Base-by-base conservation (phyloP, 768 basidiomycete genomes). In the Amanita pseudoporphyria region DNA sequence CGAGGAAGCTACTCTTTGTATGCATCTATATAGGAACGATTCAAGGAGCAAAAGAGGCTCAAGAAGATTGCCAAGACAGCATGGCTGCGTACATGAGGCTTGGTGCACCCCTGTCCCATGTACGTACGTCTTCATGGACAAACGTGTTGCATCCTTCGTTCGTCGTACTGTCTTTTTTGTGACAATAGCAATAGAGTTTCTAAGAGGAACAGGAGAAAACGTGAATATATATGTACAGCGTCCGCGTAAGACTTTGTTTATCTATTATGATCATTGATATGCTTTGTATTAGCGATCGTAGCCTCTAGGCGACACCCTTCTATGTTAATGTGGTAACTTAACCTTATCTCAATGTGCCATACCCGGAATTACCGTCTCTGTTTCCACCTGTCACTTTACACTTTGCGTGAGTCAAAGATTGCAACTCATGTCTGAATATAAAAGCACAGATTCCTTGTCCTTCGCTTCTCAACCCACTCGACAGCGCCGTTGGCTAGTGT, bases 51-150 rank as follows among this genome's bases (percentile, higher is more conserved):
- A 69, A 91, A 90, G 64, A 74, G 67, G 55, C 66, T 71, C 60
- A 90, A 90, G 71, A 91, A 90, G 67, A 79, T 89, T 7, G 86
- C 87, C 33, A 90, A 89, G 70, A 90, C 87, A 1, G 88, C 88
- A 7, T 91, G 87, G 88, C 62, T 91, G 57, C 79, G 88, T 61
- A 85, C 81, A 56, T 86, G 57, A 26, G 19, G 14, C 30, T 49
- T 14, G 19, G 22, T 13, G 9, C 45, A n/a, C 9, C 37, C 26
- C 26, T 28, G 12, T 30, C 38, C 19, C 9, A 16, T n/a, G 18
- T 49, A 49, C 28, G 14, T 40, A 40, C 3, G 22, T 47, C 16
- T 19, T 18, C 39, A 24, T 21, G 44, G 42, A 43, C n/a, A 16
- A 43, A 24, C 26, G 42, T 30, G 16, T 26, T n/a, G 9, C 24